phyloP scores from a whole-genome alignment of 2,329 filamentous ascomycete species.

The Beauveria bassiana region DNA sequence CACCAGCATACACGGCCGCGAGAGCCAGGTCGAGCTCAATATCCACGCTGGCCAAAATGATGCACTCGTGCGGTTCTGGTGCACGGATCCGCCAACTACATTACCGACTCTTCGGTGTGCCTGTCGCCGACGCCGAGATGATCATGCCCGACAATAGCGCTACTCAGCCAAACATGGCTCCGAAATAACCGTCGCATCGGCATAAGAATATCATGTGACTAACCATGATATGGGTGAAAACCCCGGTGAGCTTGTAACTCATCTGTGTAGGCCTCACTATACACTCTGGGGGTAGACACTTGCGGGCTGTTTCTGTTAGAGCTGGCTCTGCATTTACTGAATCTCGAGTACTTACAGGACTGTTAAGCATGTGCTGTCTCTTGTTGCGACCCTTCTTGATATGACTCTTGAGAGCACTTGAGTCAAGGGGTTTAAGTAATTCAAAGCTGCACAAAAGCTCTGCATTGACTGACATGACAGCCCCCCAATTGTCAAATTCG shows the following conservation, averaged over 20 bases:
- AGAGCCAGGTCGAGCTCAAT: background rate
- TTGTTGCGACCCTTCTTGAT: conserved; percentile 98
- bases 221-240: background rate
- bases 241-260: background rate
- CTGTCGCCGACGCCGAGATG: background rate
- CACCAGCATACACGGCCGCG: background rate
- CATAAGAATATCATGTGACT: background rate
- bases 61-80: conserved; percentile 3
- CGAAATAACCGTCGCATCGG: background rate
- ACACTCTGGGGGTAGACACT: conserved; percentile 50
- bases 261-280: conserved; percentile 20
- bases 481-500: conserved; percentile 98
- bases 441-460: conserved; percentile 97
- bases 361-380: conserved; percentile 90
- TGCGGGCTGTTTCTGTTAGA: conserved; percentile 36
- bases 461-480: conserved; percentile 93
- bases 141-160: background rate
- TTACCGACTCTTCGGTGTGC: background rate
- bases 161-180: background rate
- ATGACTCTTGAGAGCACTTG: conserved; percentile 91
- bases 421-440: conserved; percentile 90
- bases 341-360: conserved; percentile 61
- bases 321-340: background rate
- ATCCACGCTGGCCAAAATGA: background rate
- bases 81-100: background rate